phyloP scores from a whole-genome alignment of 352 stramenopile species.

The Globisporangium mamillatum region DNA sequence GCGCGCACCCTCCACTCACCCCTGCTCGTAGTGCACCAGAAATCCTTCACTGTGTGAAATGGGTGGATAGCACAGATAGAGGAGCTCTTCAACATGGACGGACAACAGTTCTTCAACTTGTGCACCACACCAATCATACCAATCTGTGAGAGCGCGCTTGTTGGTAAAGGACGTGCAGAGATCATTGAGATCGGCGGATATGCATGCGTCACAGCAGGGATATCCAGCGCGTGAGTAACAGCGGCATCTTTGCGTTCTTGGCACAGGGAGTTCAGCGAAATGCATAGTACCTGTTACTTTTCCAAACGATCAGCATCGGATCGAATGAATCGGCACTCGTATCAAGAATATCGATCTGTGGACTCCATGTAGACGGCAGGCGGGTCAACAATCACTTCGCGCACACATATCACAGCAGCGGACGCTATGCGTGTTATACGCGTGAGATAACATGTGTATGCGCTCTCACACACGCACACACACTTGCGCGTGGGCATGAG shows the following conservation, averaged over 20 bases:
- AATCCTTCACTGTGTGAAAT: slow-evolving; percentile 45
- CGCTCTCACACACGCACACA: too few relatives aligned
- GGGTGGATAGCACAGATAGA: not conserved
- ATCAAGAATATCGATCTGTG: not conserved
- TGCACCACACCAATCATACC: not conserved
- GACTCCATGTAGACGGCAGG: too few relatives aligned
- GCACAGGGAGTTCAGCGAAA: not conserved
- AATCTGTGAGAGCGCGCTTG: not conserved
- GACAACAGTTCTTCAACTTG: not conserved
- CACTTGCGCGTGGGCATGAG: too few relatives aligned
- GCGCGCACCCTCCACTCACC: slow-evolving; percentile 32
- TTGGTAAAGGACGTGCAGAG: not conserved
- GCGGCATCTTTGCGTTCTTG: not conserved
- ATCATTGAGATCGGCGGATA: not conserved
- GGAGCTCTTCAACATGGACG: not conserved
- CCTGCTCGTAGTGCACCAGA: slow-evolving; percentile 37
- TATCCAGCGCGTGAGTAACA: not conserved
- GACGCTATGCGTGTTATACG: too few relatives aligned
- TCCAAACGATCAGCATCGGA: not conserved
- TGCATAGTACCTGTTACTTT: not conserved
- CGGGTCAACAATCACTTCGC: too few relatives aligned
- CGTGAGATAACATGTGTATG: too few relatives aligned
- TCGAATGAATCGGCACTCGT: not conserved
- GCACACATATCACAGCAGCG: too few relatives aligned
- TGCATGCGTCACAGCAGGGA: not conserved